A percentile compares a stretch with the other conserved stretches of the same genome.
These are phyloP conservation scores for Coffea canephora DNA, from an alignment of 257 asterid species.

Conservation along the genomic window DNA sequence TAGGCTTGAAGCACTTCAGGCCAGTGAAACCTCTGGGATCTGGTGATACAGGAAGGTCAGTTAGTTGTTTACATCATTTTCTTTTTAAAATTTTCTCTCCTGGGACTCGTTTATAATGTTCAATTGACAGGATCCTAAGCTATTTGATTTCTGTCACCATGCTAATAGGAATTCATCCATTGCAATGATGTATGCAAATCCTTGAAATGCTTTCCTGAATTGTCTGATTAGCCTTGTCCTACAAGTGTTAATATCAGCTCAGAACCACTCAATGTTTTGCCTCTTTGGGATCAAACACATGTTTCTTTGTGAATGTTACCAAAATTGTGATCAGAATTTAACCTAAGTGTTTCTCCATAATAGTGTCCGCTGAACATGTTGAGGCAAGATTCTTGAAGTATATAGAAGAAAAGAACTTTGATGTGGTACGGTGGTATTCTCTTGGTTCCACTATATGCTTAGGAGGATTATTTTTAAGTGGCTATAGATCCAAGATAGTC, in stretches of 20 bases:
- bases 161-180: not conserved
- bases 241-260: not conserved
- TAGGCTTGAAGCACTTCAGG: constrained; percentile 83
- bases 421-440: not conserved
- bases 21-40: constrained; percentile 96
- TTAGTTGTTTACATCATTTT: not conserved
- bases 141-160: not conserved
- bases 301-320: not conserved
- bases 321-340: not conserved
- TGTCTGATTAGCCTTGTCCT: not conserved
- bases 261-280: not conserved
- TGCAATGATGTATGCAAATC: not conserved
- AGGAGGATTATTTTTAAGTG: not conserved
- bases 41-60: constrained; percentile 96
- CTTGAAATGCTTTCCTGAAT: not conserved
- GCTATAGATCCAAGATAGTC: not conserved
- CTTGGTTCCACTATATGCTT: not conserved
- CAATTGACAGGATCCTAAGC: not conserved
- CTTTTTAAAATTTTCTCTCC: not conserved
- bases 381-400: not conserved
- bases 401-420: not conserved
- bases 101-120: not conserved
- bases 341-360: not conserved
- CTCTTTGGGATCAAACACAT: not conserved
- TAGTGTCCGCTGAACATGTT: not conserved